Evolutionary conservation across 768 basidiomycete genomes (phyloP), one percentile per base, ranked within the genome.

Genomic region (Hericium erinaceus): DNA sequence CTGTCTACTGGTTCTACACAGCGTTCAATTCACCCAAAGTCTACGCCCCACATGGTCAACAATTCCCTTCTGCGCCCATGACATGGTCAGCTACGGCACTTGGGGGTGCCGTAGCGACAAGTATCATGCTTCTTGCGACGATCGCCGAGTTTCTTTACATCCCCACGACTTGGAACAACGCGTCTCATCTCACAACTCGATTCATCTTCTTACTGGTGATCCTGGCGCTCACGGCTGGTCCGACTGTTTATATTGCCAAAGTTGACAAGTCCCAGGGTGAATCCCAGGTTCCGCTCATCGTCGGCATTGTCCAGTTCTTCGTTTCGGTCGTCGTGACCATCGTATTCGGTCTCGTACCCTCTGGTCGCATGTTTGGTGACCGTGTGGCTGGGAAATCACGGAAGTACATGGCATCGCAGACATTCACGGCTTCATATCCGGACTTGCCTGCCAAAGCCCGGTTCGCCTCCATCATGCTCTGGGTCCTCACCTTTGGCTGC

Each of bases 91-190:
- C 92, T 39, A 85, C 87, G 13, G 97, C 93, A 15, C 80, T 99
- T n/a, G 97, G 97, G 54, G 97, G 97, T 54, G 92, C 88, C 9
- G 93, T 98, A 55, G 85, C 95, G 13, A 93, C 93, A 8, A 52
- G 83, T 57, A 97, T 99, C 77, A 95, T 95, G 94, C 86, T 98
- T 59, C 71, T 80, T 56, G 97, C 95, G 44, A 98, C 95, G 22
- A 68, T 95, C 26, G 91, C 92, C 62, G 97, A 99, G 71, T 98
- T 95, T 69, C 84, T 87, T 55, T 97, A 95, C 77, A 95, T 98
- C 64, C 95, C 95, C 22, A 97, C 95, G 4, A 98, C 92, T 9
- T 98, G 97, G 97, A 93, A 97, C 73, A 99, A 98, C 70, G 93
- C 95, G 24, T 92, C 92, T 2, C 97, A 99, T 72, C 82, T 99